Base-by-base conservation (phyloP, 208 protist genomes). In the Acanthamoeba healyi region DNA sequence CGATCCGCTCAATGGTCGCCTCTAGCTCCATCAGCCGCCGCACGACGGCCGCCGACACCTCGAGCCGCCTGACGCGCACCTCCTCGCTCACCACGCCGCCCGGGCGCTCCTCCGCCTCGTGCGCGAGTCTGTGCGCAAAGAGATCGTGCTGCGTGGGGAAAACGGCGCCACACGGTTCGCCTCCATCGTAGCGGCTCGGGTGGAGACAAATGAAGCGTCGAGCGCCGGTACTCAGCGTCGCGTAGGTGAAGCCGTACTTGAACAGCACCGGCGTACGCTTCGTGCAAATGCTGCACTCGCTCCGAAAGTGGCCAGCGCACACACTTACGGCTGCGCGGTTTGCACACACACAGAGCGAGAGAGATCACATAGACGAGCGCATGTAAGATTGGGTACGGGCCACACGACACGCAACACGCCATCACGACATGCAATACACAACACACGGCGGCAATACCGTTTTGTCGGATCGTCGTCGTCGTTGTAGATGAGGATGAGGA, bases 231-330 rank as follows among this genome's bases (percentile, higher is more conserved):
- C n/a, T n/a, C 63, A 65, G 56, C 56, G 5, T 1, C 15, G 29
- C 63, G 63, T 36, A 72, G 32, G 10, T 38, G 63, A 72, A 17
- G 63, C 63, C 63, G 63, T 72, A 72, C 63, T 72, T 72, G 63
- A 15, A 2, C 1, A 38, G 9, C 19, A 72, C 63, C 1, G 34
- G 26, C 26, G 12, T 12, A 12, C 34, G 63, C 24, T 72, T 3
- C 29, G 3, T 38, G 12, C 63, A 72, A 0, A 12, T 38, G 29
- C 7, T 29, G 63, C 63, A 72, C 29, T 38, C n/a, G 63, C 3
- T 12, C 34, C 26, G 26, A 5, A 72, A 22, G 63, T 72, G 63
- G 26, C n/a, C 15, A 10, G 26, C 34, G 29, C 63, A 72, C 63
- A 72, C 63, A 19, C n/a, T n/a, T n/a, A n/a, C n/a, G n/a, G n/a